Base-by-base conservation (phyloP, 2,329 filamentous ascomycete genomes). In the Coniochaeta ligniaria region DNA sequence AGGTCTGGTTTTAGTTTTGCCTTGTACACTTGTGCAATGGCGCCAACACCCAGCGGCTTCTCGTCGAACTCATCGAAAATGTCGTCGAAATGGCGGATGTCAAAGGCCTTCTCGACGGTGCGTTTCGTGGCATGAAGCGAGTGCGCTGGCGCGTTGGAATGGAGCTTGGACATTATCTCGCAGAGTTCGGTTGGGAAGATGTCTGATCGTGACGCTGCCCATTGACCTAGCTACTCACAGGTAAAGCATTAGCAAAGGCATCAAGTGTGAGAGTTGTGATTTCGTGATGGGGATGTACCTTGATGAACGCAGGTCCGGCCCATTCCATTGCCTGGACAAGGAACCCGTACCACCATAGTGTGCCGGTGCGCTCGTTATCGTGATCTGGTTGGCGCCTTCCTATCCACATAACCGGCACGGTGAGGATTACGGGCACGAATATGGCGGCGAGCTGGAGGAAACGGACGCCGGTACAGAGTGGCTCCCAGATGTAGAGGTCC, bases 1-100 rank as follows among this genome's bases (percentile, higher is more conserved):
- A 98, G 77, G 66, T 90, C 87, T 0, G 90, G 84, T 70, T 92
- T 96, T 54, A 99, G 76, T 73, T 92, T 97, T 0, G 95, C 95
- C 71, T 92, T 96, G 81, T 99, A 99, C 2, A 98, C 95, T 73
- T 99, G 95, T 0, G 95, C 95, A 68, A 99, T 98, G 33, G 95
- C 95, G 12, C 95, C 95, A 0, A 98, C 94, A 1, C 95, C 95
- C 0, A 99, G 78, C 0, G 95, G 95, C 66, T 81, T 86, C 74
- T 96, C 91, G 31, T 97, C 83, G 66, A 99, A 99, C 72, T 98
- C 95, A 33, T 96, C 91, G 68, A 99, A 99, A 62, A 99, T 97
- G 6, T 96, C 91, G 14, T 94, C 87, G 65, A 99, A 97, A 0
- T 75, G 68, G 60, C 90, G 83, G 1, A 90, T 91, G 61, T 87